Evolutionary conservation across 441 rosid genomes (phyloP).

Genomic region (Mallotus japonicus): DNA sequence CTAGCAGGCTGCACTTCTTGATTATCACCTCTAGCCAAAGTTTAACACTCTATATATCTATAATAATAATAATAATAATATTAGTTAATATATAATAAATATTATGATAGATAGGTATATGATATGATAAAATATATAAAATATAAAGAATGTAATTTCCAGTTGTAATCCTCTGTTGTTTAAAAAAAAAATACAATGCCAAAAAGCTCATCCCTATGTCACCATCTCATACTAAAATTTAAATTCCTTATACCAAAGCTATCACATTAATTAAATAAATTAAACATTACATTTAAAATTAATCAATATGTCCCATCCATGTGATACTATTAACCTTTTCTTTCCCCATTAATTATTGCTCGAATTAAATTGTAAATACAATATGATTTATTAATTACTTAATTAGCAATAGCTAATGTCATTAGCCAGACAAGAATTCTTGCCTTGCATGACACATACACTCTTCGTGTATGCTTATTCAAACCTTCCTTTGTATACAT

Average conservation of each 20-base stretch:
- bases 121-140: no score
- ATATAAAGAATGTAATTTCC: no score
- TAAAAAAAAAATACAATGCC: constrained; percentile 22
- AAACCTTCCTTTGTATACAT: background rate
- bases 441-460: background rate
- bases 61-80: no score
- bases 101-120: no score
- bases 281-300: background rate
- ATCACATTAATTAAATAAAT: background rate
- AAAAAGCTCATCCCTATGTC: constrained; percentile 21
- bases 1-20: no score
- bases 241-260: background rate
- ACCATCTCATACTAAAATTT: constrained; percentile 23
- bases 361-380: background rate
- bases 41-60: no score
- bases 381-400: background rate
- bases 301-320: constrained; percentile 26
- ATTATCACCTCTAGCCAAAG: no score
- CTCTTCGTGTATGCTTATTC: background rate
- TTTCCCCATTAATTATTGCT: background rate
- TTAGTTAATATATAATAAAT: no score
- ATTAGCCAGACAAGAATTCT: constrained; percentile 6
- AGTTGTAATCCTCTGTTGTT: no score
- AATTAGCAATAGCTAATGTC: background rate
- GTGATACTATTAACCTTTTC: constrained; percentile 17